phyloP scores from a whole-genome alignment of 106 monocot species.

The Amphibolis antarctica region DNA sequence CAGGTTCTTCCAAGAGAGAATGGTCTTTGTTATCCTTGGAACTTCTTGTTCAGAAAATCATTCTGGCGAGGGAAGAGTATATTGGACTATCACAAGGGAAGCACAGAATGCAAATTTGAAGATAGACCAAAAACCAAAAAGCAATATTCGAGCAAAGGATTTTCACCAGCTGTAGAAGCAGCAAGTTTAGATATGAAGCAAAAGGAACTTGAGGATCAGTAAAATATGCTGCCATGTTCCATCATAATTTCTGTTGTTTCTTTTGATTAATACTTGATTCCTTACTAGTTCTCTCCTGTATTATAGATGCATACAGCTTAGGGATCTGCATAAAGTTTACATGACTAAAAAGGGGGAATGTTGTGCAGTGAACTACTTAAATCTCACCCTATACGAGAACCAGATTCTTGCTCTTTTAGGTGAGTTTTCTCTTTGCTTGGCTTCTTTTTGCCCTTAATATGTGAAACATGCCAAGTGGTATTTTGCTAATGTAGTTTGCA shows the following conservation, averaged over 20 bases:
- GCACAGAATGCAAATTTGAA: slow-evolving; percentile 13
- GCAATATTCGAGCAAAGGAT: slow-evolving; percentile 12
- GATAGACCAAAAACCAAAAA: slow-evolving; percentile 10
- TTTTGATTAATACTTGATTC: not conserved
- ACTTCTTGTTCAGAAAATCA: slow-evolving; percentile 41
- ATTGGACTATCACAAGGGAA: slow-evolving; percentile 4
- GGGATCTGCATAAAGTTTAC: slow-evolving; percentile 68
- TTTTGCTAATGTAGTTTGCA: too few species aligned
- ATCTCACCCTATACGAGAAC: slow-evolving; percentile 70
- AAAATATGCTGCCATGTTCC: not conserved
- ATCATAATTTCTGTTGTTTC: not conserved
- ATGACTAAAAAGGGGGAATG: slow-evolving; percentile 46
- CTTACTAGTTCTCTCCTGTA: slow-evolving; percentile 5
- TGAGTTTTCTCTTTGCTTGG: slow-evolving; percentile 13
- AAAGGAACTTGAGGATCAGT: slow-evolving; percentile 49
- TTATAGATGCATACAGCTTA: slow-evolving; percentile 63
- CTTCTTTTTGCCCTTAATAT: too few species aligned
- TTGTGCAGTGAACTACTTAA: slow-evolving; percentile 72
- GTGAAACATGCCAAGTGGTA: too few species aligned
- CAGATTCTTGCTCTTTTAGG: slow-evolving; percentile 92
- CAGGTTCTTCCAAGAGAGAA: slow-evolving; percentile 63
- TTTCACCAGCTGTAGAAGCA: slow-evolving; percentile 37
- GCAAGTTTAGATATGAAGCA: slow-evolving; percentile 54
- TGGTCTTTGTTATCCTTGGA: slow-evolving; percentile 63
- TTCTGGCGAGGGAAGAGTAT: slow-evolving; percentile 25